These are phyloP conservation scores for Lactarius pseudohatsudake DNA, from an alignment of 768 basidiomycete genomes.

Conservation along the genomic window DNA sequence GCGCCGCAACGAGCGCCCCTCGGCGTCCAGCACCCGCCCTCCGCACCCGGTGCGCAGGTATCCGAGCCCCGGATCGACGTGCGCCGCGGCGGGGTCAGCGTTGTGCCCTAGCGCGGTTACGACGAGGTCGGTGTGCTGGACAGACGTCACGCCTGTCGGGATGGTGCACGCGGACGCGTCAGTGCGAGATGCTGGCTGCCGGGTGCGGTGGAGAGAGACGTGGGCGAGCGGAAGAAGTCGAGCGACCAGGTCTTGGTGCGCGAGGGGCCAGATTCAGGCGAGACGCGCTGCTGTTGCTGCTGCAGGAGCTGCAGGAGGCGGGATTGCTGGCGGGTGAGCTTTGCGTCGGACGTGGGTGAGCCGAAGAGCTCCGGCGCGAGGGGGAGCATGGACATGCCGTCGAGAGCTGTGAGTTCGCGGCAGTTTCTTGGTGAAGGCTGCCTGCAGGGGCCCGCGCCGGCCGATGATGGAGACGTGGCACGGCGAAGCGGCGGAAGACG, in stretches of 20 bases:
- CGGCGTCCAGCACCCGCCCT: conserved; percentile 49
- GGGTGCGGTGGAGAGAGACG: conserved; percentile 37
- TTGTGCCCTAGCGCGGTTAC: conserved; percentile 88
- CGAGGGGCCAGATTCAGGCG: conserved; percentile 46
- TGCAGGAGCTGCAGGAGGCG: conserved; percentile 66
- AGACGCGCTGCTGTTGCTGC: conserved; percentile 37
- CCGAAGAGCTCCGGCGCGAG: conserved; percentile 48
- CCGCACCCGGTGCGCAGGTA: conserved; percentile 55
- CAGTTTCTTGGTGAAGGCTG: conserved; percentile 92
- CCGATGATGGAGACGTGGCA: conserved; percentile 84
- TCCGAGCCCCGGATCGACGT: conserved; percentile 54
- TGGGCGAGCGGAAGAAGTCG: conserved; percentile 78
- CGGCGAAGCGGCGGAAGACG: conserved; percentile 56
- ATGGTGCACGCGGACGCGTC: conserved; percentile 50
- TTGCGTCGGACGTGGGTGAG: conserved; percentile 37
- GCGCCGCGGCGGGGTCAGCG: conserved; percentile 58
- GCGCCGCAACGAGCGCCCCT: conserved; percentile 43
- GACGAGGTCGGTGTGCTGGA: conserved; percentile 68
- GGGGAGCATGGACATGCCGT: conserved; percentile 64
- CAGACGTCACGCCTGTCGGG: conserved; percentile 54
- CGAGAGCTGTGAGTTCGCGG: conserved; percentile 74
- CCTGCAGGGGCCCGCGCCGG: conserved; percentile 84
- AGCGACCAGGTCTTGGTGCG: conserved; percentile 69
- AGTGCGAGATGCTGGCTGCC: conserved; percentile 34
- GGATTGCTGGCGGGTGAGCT: conserved; percentile 61